These are phyloP conservation scores for Saturnispora quitensis DNA, from an alignment of 805 yeast genomes.

Conservation along the genomic window DNA sequence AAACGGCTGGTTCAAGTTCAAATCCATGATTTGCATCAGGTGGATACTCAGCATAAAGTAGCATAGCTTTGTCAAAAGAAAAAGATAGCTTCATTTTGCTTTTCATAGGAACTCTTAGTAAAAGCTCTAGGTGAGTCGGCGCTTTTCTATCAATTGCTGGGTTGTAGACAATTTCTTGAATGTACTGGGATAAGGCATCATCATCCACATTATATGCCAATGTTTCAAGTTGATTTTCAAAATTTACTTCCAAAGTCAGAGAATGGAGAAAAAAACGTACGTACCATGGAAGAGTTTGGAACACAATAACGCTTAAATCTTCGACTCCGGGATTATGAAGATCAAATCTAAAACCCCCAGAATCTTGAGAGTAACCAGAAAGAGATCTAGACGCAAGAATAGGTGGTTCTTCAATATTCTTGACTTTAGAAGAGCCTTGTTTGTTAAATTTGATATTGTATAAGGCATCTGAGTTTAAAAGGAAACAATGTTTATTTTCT, in stretches of 20 bases:
- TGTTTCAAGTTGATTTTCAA: slow-evolving; percentile 9
- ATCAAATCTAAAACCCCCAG: slow-evolving; percentile 79
- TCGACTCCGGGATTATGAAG: slow-evolving; percentile 55
- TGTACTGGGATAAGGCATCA: slow-evolving; percentile 26
- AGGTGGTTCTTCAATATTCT: slow-evolving; percentile 43
- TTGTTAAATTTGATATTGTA: slow-evolving; percentile 37
- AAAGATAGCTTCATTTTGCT: slow-evolving; percentile 55
- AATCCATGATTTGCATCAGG: slow-evolving; percentile 99
- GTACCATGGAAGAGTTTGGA: slow-evolving; percentile 89
- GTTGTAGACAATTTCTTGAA: slow-evolving; percentile 49
- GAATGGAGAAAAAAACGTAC: slow-evolving; percentile 77
- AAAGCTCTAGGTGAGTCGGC: slow-evolving; percentile 76
- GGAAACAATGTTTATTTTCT: slow-evolving; percentile 17
- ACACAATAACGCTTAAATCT: slow-evolving; percentile 47
- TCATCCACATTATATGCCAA: slow-evolving; percentile 18
- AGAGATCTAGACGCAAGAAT: slow-evolving; percentile 72
- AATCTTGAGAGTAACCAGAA: slow-evolving; percentile 86
- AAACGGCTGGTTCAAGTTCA: slow-evolving; percentile 84
- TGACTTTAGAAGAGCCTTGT: slow-evolving; percentile 35
- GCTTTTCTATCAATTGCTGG: slow-evolving; percentile 76
- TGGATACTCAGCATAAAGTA: slow-evolving; percentile 88
- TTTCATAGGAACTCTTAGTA: slow-evolving; percentile 53
- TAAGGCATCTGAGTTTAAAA: slow-evolving; percentile 15
- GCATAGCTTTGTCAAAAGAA: slow-evolving; percentile 78
- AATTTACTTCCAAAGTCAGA: slow-evolving; percentile 31